phyloP scores from a whole-genome alignment of 306 rosid species.

The Lagenaria siceraria region DNA sequence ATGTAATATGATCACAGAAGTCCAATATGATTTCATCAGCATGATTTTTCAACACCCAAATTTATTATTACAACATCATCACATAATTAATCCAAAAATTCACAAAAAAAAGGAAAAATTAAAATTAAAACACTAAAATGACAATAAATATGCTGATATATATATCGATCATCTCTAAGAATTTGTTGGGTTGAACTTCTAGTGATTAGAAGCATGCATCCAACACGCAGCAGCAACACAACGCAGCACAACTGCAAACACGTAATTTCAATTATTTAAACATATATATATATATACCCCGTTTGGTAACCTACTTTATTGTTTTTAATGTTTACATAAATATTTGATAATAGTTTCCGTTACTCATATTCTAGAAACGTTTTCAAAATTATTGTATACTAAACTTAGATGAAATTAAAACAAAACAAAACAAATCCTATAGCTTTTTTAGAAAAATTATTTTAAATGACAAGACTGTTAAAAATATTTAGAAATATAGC shows the following conservation, averaged over 20 bases:
- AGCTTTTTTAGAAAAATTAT: too few species aligned
- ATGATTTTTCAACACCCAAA: neutral
- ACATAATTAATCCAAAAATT: neutral
- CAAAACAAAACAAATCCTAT: too few species aligned
- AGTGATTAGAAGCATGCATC: slow-evolving; percentile 50
- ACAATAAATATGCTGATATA: neutral
- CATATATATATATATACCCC: too few species aligned
- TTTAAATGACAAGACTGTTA: too few species aligned
- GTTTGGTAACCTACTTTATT: too few species aligned
- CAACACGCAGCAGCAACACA: slow-evolving; percentile 70
- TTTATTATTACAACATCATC: neutral
- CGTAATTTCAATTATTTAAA: too few species aligned
- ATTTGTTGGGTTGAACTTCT: neutral
- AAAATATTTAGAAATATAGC: too few species aligned
- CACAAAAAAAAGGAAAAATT: neutral
- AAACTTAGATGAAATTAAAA: too few species aligned
- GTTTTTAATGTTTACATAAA: too few species aligned
- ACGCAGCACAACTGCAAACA: slow-evolving; percentile 50
- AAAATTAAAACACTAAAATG: neutral
- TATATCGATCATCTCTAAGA: neutral
- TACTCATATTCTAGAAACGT: too few species aligned
- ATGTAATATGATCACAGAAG: neutral
- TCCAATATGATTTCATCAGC: neutral
- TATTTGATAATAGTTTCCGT: too few species aligned
- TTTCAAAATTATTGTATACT: too few species aligned